Conservation (phyloP, 2,329 filamentous ascomycete genomes). For the Camillea tinctor region DNA sequence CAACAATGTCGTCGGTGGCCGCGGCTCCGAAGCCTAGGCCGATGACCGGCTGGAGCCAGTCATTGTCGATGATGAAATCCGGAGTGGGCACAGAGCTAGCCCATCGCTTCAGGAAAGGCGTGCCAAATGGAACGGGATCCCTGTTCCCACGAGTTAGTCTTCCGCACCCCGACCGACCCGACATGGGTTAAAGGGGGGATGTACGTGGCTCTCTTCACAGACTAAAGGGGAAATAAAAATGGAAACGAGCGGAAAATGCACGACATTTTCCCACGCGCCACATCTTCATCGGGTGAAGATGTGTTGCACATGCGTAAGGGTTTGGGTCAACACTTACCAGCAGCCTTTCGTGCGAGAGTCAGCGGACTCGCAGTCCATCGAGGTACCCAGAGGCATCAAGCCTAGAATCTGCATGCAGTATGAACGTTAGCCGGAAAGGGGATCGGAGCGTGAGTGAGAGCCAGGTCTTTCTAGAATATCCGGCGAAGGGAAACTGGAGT, state of each 20-base stretch:
- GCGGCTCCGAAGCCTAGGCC: conserved; percentile 45
- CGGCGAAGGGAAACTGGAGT: neutral
- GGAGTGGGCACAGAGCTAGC: conserved; percentile 38
- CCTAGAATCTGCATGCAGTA: conserved; percentile 41
- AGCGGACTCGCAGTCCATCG: conserved; percentile 52
- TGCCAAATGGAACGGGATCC: conserved; percentile 44
- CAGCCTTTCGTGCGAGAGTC: conserved; percentile 45
- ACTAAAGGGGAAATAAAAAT: neutral
- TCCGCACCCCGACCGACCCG: neutral
- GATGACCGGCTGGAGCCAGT: conserved; percentile 45
- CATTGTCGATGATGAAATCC: conserved; percentile 47
- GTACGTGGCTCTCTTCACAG: neutral
- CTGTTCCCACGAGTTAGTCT: neutral
- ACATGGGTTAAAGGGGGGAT: neutral
- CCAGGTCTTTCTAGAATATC: neutral
- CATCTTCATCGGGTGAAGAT: neutral
- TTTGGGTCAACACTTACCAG: conserved; percentile 32
- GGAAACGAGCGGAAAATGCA: neutral
- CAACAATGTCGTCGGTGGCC: conserved; percentile 35
- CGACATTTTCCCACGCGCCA: neutral
- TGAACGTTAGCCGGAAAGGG: neutral
- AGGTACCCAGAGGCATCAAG: conserved; percentile 48
- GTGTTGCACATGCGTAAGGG: too few species aligned
- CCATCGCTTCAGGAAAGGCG: conserved; percentile 44
- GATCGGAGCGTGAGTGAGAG: too few species aligned